Evolutionary conservation across 805 yeast species (phyloP), one percentile per base, ranked within the genome.

Genomic region (Aciculoconidium aculeatum): DNA sequence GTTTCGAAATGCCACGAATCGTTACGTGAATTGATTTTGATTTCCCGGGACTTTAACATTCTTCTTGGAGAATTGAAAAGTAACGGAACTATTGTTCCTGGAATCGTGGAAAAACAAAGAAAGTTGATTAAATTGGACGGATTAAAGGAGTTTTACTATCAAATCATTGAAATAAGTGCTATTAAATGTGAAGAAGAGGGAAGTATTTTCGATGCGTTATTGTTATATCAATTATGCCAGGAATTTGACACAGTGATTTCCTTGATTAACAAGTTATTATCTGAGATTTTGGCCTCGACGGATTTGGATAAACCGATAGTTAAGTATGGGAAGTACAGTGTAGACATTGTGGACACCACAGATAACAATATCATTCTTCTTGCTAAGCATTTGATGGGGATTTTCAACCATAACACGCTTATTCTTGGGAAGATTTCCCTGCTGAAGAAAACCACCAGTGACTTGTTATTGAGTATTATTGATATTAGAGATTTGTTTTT

Each of bases 181-280:
- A 68, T 68, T 24, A 76, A 75, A 42, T 94, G 96, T 10, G 92
- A 84, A 45, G 92, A 85, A 42, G 97, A 88, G 46, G 96, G 96
- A 6, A 71, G 95, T 47, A 68, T 76, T 9, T 75, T 80, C 37
- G 97, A 92, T 49, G 84, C 96, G 11, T 70, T 92, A 37, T 64
- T 84, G 34, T 67, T 92, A 31, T 90, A 84, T 51, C 95, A 88
- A 56, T 70, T 90, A 40, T 76, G 94, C 27, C 94, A 84, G 55
- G 95, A 88, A 42, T 81, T 81, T 52, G 81, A 82, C 48, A 77
- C 81, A 17, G 96, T 86, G 9, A 70, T 90, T 6, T 55, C 71
- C 2, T 70, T 86, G 35, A 74, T 87, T 40, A 87, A 84, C 58
- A 71, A 76, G 44, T 58, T 85, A 17, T 61, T 92, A 20, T 86